These are phyloP conservation scores for Pseudocercospora fuligena DNA, from an alignment of 2,329 filamentous ascomycete genomes.

Conservation along the genomic window DNA sequence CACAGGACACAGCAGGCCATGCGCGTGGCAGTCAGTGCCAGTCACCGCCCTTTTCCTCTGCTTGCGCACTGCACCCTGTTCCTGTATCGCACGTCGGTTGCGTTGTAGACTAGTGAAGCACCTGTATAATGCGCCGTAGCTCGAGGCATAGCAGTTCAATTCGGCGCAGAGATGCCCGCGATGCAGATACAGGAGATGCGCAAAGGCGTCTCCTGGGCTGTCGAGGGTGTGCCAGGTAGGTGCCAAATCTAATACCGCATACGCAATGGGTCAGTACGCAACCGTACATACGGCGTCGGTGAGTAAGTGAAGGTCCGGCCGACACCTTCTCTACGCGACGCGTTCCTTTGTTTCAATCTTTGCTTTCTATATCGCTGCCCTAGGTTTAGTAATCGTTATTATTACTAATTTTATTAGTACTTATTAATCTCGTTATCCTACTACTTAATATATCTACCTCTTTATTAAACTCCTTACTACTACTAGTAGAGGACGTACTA, in stretches of 20 bases:
- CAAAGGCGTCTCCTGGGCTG: not conserved
- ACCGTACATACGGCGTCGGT: not conserved
- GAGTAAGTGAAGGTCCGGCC: not conserved
- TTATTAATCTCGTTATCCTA: not conserved
- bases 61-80: conserved; percentile 10
- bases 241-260: not conserved
- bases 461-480: not conserved
- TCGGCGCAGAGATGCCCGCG: not conserved
- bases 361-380: not conserved
- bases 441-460: not conserved
- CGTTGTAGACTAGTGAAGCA: not conserved
- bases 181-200: conserved; percentile 6
- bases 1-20: conserved; percentile 11
- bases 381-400: not conserved
- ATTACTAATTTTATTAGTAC: not conserved
- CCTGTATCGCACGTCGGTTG: not conserved
- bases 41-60: conserved; percentile 22
- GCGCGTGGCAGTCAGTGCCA: conserved; percentile 24
- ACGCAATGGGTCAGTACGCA: not conserved
- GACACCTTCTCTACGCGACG: not conserved
- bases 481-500: not conserved
- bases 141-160: not conserved
- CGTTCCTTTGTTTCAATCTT: not conserved
- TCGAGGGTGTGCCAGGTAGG: not conserved
- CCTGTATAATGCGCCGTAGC: not conserved